These are phyloP conservation scores for Penicillium soppii DNA, from an alignment of 495 filamentous ascomycete genomes.

Conservation along the genomic window DNA sequence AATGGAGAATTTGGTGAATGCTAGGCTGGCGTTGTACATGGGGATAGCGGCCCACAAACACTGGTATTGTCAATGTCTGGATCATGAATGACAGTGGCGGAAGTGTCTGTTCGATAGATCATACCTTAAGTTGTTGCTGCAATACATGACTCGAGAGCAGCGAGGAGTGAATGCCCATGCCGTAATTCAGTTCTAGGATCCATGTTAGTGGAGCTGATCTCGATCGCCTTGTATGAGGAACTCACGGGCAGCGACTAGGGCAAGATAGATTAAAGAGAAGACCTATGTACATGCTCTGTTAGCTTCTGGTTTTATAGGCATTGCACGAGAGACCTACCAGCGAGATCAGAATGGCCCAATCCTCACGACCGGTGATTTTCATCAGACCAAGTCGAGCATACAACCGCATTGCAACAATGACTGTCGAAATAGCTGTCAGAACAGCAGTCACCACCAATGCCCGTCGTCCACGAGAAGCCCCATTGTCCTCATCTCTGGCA, in stretches of 20 bases:
- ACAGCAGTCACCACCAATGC: slow-evolving; percentile 39
- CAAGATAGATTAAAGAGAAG: slow-evolving; percentile 34
- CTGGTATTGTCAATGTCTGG: slow-evolving; percentile 7
- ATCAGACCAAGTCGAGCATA: slow-evolving; percentile 36
- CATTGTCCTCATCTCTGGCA: slow-evolving; percentile 19
- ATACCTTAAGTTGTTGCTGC: slow-evolving; percentile 34
- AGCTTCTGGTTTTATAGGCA: too few relatives aligned
- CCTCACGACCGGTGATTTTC: slow-evolving; percentile 37
- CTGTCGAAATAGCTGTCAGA: slow-evolving; percentile 26
- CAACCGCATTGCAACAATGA: slow-evolving; percentile 34
- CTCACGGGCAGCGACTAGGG: slow-evolving; percentile 35
- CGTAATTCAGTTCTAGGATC: slow-evolving; percentile 30
- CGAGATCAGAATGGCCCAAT: slow-evolving; percentile 34
- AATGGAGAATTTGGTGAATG: slow-evolving; percentile 47
- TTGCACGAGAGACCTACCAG: slow-evolving; percentile 14
- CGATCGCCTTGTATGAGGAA: not conserved
- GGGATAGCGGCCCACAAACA: slow-evolving; percentile 41
- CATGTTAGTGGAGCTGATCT: not conserved
- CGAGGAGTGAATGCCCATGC: slow-evolving; percentile 27
- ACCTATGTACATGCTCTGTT: not conserved
- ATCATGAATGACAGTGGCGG: not conserved
- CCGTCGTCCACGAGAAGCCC: slow-evolving; percentile 24
- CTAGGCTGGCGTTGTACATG: slow-evolving; percentile 41
- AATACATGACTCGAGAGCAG: slow-evolving; percentile 19
- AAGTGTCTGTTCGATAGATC: not conserved